Evolutionary conservation across 768 basidiomycete genomes (phyloP).

Genomic region (Sporobolomyces phaffii): DNA sequence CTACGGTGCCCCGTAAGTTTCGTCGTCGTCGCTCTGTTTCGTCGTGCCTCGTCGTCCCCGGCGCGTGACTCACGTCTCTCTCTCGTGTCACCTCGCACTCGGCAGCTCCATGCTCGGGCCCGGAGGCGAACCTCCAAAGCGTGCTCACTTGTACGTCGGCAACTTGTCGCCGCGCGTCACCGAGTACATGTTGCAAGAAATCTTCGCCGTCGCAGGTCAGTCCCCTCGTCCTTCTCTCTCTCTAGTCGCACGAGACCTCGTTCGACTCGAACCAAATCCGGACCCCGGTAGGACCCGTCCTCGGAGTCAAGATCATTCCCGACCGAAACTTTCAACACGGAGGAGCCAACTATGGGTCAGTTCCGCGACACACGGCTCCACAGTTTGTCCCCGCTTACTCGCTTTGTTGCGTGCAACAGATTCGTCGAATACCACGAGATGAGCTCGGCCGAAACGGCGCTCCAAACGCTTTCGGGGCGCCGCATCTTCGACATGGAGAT

Average conservation of each 20-base stretch:
- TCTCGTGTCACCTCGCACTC: background rate
- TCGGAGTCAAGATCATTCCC: constrained; percentile 99
- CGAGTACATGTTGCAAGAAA: constrained; percentile 96
- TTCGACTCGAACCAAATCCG: background rate
- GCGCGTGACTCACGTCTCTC: background rate
- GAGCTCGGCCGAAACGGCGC: constrained; percentile 96
- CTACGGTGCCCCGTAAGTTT: constrained; percentile 6
- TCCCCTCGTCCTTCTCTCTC: background rate
- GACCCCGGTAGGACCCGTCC: constrained; percentile 64
- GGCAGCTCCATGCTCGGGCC: constrained; percentile 23
- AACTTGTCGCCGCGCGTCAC: constrained; percentile 96
- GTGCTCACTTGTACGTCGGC: constrained; percentile 97
- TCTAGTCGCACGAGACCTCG: background rate
- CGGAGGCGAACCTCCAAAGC: constrained; percentile 29
- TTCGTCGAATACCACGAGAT: constrained; percentile 94
- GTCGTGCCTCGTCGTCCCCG: background rate
- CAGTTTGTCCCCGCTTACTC: too few relatives aligned
- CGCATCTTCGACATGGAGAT: constrained; percentile 99
- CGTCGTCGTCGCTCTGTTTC: background rate
- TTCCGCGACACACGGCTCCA: background rate
- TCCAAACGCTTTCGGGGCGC: constrained; percentile 95
- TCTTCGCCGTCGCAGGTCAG: constrained; percentile 47
- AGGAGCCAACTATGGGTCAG: constrained; percentile 95
- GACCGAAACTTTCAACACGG: constrained; percentile 99
- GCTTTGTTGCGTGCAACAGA: constrained; percentile 8